Percentiles rank a stretch among this genome's conserved stretches.
Conservation (phyloP, 177 flowering plant genomes). For the Vitis hybrid region DNA sequence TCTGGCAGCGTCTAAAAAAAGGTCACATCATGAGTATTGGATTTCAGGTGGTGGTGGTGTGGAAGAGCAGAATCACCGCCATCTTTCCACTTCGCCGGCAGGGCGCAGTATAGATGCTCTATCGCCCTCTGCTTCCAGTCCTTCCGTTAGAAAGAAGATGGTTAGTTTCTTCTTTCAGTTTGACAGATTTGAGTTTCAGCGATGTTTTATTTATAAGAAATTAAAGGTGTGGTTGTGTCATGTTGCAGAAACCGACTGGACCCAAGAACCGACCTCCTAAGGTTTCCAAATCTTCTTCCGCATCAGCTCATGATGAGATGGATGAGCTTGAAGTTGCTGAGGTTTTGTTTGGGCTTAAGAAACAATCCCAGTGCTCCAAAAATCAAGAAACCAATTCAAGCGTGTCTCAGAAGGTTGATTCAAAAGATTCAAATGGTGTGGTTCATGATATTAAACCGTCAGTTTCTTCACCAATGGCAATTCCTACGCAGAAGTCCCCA, state of each 20-base stretch:
- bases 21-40: slow-evolving; percentile 24
- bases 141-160: slow-evolving; percentile 24
- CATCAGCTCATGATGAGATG: slow-evolving; percentile 26
- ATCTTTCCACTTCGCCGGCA: slow-evolving; percentile 17
- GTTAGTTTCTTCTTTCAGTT: slow-evolving; percentile 10
- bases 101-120: slow-evolving; percentile 14
- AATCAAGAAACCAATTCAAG: slow-evolving; percentile 6
- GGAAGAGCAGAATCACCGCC: slow-evolving; percentile 15
- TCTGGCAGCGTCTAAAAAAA: slow-evolving; percentile 31
- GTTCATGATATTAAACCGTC: background rate
- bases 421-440: slow-evolving; percentile 2
- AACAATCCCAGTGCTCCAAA: slow-evolving; percentile 28
- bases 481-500: background rate
- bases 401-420: slow-evolving; percentile 5
- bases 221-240: background rate
- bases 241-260: slow-evolving; percentile 21
- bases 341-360: slow-evolving; percentile 37
- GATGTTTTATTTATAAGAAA: background rate
- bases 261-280: slow-evolving; percentile 7
- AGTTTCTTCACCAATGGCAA: background rate
- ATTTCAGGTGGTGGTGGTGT: slow-evolving; percentile 15
- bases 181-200: background rate
- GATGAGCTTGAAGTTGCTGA: slow-evolving; percentile 45
- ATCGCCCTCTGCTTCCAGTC: slow-evolving; percentile 17
- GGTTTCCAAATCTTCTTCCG: slow-evolving; percentile 6